Base-by-base conservation (phyloP, 1,139 yeast species). In the Pichia sp. region DNA sequence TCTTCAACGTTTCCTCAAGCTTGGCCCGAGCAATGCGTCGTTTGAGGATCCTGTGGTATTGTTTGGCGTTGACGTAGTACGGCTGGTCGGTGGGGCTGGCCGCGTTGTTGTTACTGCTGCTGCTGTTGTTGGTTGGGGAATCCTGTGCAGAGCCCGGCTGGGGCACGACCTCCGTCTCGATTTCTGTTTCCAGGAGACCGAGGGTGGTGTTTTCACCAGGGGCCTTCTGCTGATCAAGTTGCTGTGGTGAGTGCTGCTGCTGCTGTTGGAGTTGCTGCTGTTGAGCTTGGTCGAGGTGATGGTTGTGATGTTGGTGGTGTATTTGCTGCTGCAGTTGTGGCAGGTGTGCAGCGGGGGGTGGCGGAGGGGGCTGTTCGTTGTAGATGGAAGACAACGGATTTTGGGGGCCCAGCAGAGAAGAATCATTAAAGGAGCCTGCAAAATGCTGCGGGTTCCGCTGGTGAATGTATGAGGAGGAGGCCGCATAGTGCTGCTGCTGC, bases 61-160 rank as follows among this genome's bases (percentile, higher is more conserved):
- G 99, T 69, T 93, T 95, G 10, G 99, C 99, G 69, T 95, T 95
- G 50, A 95, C 99, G 67, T 92, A 93, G 67, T 92, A 90, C 1
- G 99, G 99, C 70, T 92, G 97, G 66, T 92, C 97, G 5, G 70
- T 19, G 15, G 41, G 70, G 8, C 47, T 34, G 8, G 52, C 31
- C 13, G 49, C n/a, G 40, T 34, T 51, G 42, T 36, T 45, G 49
- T 29, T 51, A 43, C 40, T 15, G 2, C 15, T 36, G 15, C 40
- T 36, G 7, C 15, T 36, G 15, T 15, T 36, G 15, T 36, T 36
- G 10, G 40, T 32, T 46, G 49, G 49, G 19, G 41, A 32, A 46
- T 46, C 32, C 16, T 44, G 46, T 7, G 15, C 38, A 8, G 38
- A 45, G 11, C 23, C 8, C 5, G 47, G 36, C 36, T 31, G 38